Base-by-base conservation (phyloP, 2,329 filamentous ascomycete genomes). In the Ophiocordyceps camponoti-saundersi region DNA sequence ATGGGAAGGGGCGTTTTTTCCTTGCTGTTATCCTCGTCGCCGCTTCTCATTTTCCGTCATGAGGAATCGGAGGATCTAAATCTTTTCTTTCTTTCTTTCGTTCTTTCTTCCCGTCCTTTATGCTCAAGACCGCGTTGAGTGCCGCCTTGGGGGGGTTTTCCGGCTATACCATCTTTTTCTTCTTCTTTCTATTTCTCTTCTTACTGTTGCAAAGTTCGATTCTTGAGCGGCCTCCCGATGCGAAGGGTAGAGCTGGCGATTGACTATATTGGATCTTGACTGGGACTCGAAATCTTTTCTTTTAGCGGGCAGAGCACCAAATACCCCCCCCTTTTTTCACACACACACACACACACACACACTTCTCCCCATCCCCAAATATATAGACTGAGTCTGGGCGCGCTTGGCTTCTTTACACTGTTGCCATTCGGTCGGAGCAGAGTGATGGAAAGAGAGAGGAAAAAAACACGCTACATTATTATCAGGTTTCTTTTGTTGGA, bases 301-400 rank as follows among this genome's bases (percentile, higher is more conserved):
- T 52, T 56, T 48, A 56, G 52, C 57, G 53, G 52, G 48, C 53
- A 47, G 54, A 56, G 56, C 58, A 61, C 57, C 54, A 58, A 63
- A 63, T 62, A 64, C 22, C 23, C 23, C 23, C 23, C 23, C 8
- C 8, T n/a, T n/a, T n/a, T n/a, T n/a, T 26, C 8, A 4, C 23
- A 26, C 23, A 26, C 23, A 26, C 23, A 5, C 23, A 26, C 23
- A 26, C 23, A 26, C 23, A 26, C 8, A 26, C 8, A 26, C 23
- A 26, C 23, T 26, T 8, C 4, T 8, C 23, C 4, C 23, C 4
- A 42, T 5, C 39, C 60, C 61, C 58, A 54, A 50, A 47, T 43
- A 46, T 58, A 63, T 63, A 63, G 61, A 63, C 56, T 57, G 55
- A 56, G 53, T 39, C 56, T 59, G 57, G 55, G 57, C 57, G 53